Evolutionary conservation across 2,329 filamentous ascomycete genomes (phyloP).

Genomic region (Sarocladium oryzae): DNA sequence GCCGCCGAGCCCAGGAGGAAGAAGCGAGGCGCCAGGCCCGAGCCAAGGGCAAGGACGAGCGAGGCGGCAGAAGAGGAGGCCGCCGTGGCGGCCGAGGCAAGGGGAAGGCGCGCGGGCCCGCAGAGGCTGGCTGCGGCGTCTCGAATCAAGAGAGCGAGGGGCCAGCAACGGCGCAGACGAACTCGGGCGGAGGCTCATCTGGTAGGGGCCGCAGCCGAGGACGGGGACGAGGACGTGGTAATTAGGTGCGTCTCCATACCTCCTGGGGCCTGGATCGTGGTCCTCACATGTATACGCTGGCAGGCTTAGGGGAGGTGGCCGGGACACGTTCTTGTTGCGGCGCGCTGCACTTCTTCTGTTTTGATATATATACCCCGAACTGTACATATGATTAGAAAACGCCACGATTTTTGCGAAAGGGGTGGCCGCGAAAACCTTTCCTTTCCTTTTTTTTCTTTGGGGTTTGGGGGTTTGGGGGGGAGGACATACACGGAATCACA

Average conservation of each 20-base stretch:
- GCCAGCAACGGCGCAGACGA: background rate
- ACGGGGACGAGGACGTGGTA: background rate
- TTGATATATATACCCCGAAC: constrained; percentile 7
- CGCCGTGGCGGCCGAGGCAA: constrained; percentile 19
- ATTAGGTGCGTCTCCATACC: background rate
- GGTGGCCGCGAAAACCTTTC: too few species aligned
- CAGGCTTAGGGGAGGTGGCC: too few species aligned
- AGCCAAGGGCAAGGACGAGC: constrained; percentile 38
- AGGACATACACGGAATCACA: too few species aligned
- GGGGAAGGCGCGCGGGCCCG: background rate
- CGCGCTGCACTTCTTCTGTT: background rate
- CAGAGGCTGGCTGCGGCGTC: background rate
- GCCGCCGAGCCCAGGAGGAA: constrained; percentile 61
- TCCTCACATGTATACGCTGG: too few species aligned
- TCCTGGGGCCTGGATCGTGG: too few species aligned
- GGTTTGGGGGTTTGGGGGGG: too few species aligned
- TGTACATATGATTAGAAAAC: too few species aligned
- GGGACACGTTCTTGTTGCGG: too few species aligned
- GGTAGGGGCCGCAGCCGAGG: background rate
- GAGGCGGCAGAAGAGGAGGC: constrained; percentile 22
- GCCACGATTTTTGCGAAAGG: too few species aligned
- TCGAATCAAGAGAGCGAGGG: background rate
- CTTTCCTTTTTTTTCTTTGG: too few species aligned
- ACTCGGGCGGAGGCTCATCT: background rate
- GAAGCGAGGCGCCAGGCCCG: constrained; percentile 38